Percentiles rank a stretch among this genome's conserved stretches.
These are phyloP conservation scores for Melanogaster broomeanus DNA, from an alignment of 768 basidiomycete genomes.

Conservation along the genomic window DNA sequence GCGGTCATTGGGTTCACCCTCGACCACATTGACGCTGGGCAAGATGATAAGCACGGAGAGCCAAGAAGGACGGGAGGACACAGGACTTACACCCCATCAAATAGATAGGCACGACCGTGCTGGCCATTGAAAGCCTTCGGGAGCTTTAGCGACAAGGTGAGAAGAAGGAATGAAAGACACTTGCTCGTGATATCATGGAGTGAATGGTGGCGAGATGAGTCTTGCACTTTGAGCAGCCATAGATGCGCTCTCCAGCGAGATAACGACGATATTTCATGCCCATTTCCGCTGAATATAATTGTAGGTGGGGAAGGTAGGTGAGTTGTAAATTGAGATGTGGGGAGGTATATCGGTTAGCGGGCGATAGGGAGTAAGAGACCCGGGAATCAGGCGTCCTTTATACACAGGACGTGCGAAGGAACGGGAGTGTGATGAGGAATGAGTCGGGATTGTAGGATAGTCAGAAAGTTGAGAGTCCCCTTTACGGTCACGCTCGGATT, in stretches of 20 bases:
- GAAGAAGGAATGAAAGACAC: conserved; percentile 23
- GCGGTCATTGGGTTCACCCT: conserved; percentile 88
- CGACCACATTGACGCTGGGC: conserved; percentile 84
- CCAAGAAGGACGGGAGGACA: conserved; percentile 16
- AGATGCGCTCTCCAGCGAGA: conserved; percentile 82
- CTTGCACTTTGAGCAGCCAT: conserved; percentile 83
- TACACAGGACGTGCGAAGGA: conserved; percentile 32
- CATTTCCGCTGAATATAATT: conserved; percentile 46
- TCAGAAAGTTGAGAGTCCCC: conserved; percentile 13
- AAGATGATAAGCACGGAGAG: conserved; percentile 5
- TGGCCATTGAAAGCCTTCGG: conserved; percentile 93
- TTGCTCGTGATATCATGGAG: conserved; percentile 86
- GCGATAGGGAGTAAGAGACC: not conserved
- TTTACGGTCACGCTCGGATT: too few relatives aligned
- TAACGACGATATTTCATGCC: conserved; percentile 90
- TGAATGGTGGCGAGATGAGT: conserved; percentile 92
- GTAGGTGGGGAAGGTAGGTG: not conserved
- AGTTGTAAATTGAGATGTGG: not conserved
- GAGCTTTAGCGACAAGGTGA: conserved; percentile 13
- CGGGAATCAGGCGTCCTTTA: conserved; percentile 22
- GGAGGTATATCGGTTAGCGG: conserved; percentile 3
- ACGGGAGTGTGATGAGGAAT: conserved; percentile 3
- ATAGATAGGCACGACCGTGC: conserved; percentile 93
- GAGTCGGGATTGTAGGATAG: conserved; percentile 9
- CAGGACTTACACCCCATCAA: conserved; percentile 82